phyloP scores from a whole-genome alignment of 345 rosid genomes.

The Eucalyptus tenuipes region DNA sequence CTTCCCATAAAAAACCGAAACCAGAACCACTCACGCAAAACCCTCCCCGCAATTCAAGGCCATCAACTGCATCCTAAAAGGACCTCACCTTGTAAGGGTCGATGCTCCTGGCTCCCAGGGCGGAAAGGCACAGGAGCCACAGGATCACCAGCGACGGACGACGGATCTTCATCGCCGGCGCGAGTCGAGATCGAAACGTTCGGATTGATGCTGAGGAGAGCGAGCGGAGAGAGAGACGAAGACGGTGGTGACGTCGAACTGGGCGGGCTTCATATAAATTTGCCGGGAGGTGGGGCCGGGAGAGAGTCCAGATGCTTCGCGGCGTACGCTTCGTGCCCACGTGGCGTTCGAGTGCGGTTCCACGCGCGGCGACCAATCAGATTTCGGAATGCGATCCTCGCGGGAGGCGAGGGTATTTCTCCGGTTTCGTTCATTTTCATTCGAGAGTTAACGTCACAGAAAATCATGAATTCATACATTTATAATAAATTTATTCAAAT shows the following conservation, averaged over 20 bases:
- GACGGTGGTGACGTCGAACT: too few relatives aligned
- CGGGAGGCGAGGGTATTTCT: not conserved
- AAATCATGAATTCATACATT: too few relatives aligned
- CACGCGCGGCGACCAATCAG: conserved; percentile 63
- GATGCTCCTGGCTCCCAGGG: conserved; percentile 25
- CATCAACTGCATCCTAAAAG: not conserved
- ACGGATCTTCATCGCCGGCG: not conserved
- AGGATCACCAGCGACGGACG: conserved; percentile 3
- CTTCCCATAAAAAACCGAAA: not conserved
- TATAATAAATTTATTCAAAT: too few relatives aligned
- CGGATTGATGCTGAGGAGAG: not conserved
- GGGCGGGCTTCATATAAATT: conserved; percentile 8
- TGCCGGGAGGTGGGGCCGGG: conserved; percentile 9
- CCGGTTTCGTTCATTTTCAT: not conserved
- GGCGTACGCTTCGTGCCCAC: conserved; percentile 18
- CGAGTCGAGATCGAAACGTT: not conserved
- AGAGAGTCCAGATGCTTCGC: conserved; percentile 20
- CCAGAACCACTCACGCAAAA: not conserved
- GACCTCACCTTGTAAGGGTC: conserved; percentile 71
- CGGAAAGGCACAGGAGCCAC: conserved; percentile 15
- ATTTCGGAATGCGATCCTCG: conserved; percentile 5
- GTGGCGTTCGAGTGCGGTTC: conserved; percentile 31
- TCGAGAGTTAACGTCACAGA: not conserved
- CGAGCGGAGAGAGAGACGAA: not conserved
- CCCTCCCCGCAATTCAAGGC: not conserved